Percentiles rank a stretch among this genome's conserved stretches.
Conservation (phyloP, 1,284 basidiomycete genomes). For the Cutaneotrichosporon mucoides region DNA sequence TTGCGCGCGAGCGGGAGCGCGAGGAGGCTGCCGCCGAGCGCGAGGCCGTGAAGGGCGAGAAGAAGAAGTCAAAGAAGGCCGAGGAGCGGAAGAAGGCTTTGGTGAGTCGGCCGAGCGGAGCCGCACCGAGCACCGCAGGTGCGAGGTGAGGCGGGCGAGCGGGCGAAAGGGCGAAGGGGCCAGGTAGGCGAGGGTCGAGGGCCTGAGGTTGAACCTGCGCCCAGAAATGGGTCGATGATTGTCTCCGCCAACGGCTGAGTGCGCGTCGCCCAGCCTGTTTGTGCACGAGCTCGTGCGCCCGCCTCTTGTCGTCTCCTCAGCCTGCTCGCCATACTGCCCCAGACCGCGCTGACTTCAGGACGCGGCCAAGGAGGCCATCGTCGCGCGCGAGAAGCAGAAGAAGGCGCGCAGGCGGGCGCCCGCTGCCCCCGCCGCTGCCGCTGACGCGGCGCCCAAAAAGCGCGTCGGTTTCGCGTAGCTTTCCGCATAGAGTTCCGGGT, state of each 20-base stretch:
- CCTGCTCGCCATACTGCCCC: too few relatives aligned
- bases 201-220: too few relatives aligned
- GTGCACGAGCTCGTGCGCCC: too few relatives aligned
- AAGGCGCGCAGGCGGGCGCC: neutral
- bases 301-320: too few relatives aligned
- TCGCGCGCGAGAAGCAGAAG: neutral
- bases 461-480: constrained; percentile 2
- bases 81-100: neutral
- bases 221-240: too few relatives aligned
- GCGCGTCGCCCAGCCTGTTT: too few relatives aligned
- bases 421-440: neutral
- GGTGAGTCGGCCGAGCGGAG: neutral
- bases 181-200: too few relatives aligned
- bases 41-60: neutral
- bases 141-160: too few relatives aligned
- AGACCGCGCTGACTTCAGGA: neutral
- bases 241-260: too few relatives aligned
- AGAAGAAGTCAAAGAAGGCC: constrained; percentile 1
- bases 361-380: constrained; percentile 8
- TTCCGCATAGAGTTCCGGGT: neutral
- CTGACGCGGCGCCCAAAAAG: neutral
- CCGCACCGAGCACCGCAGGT: too few relatives aligned
- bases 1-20: neutral
- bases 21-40: neutral
- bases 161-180: too few relatives aligned